phyloP scores from a whole-genome alignment of 352 stramenopile species.

The Phytophthora multivora region DNA sequence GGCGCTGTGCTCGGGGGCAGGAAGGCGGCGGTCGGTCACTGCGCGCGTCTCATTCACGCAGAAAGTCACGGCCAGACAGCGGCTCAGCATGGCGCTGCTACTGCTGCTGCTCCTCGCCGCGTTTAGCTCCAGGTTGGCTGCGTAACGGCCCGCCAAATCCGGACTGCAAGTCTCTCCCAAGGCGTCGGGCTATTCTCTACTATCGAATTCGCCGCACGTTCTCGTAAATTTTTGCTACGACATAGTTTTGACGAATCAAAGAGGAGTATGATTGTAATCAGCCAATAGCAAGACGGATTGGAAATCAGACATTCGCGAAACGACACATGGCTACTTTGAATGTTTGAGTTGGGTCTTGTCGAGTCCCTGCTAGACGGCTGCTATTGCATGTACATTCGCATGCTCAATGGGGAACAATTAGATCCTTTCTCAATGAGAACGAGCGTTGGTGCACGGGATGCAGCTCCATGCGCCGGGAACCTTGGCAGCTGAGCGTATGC shows the following conservation, averaged over 20 bases:
- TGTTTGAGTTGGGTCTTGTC: not conserved
- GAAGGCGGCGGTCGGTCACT: slow-evolving; percentile 31
- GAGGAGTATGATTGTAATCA: not conserved
- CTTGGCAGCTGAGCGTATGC: slow-evolving; percentile 11
- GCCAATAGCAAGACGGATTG: not conserved
- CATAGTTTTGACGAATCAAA: not conserved
- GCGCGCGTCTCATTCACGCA: slow-evolving; percentile 41
- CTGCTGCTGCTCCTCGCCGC: slow-evolving; percentile 15
- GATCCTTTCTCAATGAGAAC: not conserved
- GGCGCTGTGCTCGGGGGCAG: slow-evolving; percentile 9
- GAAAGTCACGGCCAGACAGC: slow-evolving; percentile 35
- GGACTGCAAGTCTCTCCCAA: slow-evolving; percentile 19
- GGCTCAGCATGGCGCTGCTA: slow-evolving; percentile 32
- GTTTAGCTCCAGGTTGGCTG: slow-evolving; percentile 35
- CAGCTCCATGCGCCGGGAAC: slow-evolving; percentile 9
- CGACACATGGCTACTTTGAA: slow-evolving; percentile 11
- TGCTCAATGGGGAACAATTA: not conserved
- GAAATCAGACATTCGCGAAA: not conserved
- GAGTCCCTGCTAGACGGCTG: not conserved
- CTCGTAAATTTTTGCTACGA: not conserved
- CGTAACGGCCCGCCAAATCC: slow-evolving; percentile 36
- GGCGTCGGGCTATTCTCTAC: not conserved
- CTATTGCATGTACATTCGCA: not conserved
- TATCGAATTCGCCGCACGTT: slow-evolving; percentile 11
- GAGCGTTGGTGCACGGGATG: not conserved